Evolutionary conservation across 441 rosid genomes (phyloP).

Genomic region (Adansonia madagascariensis): DNA sequence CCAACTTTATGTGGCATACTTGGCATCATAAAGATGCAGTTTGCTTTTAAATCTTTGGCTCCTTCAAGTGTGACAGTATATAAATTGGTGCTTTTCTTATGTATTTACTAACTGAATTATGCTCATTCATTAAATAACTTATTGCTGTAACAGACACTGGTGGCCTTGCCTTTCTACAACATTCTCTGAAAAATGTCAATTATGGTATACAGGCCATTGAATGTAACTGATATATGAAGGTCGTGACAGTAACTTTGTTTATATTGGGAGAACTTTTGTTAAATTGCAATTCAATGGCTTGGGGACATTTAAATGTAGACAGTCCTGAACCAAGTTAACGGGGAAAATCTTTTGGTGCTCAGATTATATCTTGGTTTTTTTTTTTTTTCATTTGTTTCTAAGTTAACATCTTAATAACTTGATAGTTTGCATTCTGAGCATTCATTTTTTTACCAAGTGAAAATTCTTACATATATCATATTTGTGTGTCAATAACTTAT

Average conservation of each 20-base stretch:
- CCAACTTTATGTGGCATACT: not conserved
- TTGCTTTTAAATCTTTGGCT: conserved; percentile 6
- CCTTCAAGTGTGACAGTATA: not conserved
- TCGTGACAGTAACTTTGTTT: not conserved
- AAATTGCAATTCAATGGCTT: not conserved
- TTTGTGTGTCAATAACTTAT: not conserved
- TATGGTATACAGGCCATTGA: not conserved
- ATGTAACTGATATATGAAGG: conserved; percentile 5
- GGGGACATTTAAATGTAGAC: not conserved
- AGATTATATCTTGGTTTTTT: not conserved
- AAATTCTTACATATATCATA: conserved; percentile 5
- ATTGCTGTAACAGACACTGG: not conserved
- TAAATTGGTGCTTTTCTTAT: not conserved
- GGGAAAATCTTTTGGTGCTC: not conserved
- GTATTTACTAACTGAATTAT: not conserved
- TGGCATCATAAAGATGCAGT: not conserved
- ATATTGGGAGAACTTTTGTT: conserved; percentile 6
- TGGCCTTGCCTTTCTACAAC: not conserved
- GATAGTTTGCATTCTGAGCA: not conserved
- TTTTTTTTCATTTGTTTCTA: not conserved
- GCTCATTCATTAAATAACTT: not conserved
- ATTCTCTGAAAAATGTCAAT: not conserved
- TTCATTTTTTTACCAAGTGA: not conserved
- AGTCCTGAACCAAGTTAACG: not conserved
- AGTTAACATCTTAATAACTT: not conserved